Evolutionary conservation across 2,329 filamentous ascomycete species (phyloP), one percentile per base, ranked within the genome.

Genomic region (Pyrenochaeta sp.): DNA sequence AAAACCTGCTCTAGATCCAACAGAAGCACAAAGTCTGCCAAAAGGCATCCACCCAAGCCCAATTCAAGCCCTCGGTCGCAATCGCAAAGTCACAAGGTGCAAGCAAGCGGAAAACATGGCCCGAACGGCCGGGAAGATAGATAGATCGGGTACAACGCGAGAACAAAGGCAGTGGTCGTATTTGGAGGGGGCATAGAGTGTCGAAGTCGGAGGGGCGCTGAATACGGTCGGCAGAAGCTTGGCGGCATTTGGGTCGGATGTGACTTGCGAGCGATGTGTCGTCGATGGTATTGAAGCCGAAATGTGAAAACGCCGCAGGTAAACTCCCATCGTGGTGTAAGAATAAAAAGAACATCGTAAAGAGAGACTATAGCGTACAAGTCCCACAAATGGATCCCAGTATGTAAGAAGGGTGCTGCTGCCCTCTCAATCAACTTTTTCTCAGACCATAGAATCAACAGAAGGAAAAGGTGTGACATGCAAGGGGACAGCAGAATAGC

Each of bases 321-420:
- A 36, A n/a, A 21, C 32, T 46, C 20, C 32, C 11, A 18, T 30
- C 12, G 45, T 20, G 12, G 36, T 41, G 15, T 2, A 17, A 45
- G 43, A 9, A 10, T 11, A 12, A 37, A 39, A 50, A 37, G 46
- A 44, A 50, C 45, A 49, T 45, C 36, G n/a, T 50, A 58, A 54
- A 44, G 51, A 54, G 55, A 54, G 50, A 54, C 49, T 58, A 54
- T 58, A 54, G 40, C 54, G 42, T 54, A 57, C 54, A 53, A 54
- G 41, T 50, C 37, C 37, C 37, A 36, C 23, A 32, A 27, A 47
- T 42, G 18, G 32, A 43, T 33, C 14, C 43, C 44, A 52, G 44
- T 43, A 46, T 47, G 23, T 46, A 52, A n/a, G 36, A 20, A 41
- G 41, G 42, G 43, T 14, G 14, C 10, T 18, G 11, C 9, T 18